These are phyloP conservation scores for Sungouiella thailandica DNA, from an alignment of 805 yeast genomes.

Conservation along the genomic window DNA sequence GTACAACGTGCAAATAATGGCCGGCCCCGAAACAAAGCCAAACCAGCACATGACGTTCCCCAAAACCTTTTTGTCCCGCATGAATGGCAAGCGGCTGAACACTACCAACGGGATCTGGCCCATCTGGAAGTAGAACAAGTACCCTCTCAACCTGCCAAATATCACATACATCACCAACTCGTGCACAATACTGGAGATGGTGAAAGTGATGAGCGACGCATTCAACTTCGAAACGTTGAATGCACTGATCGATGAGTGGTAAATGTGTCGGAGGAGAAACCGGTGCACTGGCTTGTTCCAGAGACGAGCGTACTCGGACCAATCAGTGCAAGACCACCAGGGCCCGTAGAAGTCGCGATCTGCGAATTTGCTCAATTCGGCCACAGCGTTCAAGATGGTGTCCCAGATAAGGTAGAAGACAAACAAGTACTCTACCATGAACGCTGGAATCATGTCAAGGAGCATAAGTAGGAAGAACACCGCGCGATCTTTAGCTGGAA, in stretches of 20 bases:
- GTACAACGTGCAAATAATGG: conserved; percentile 79
- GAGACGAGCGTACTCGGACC: conserved; percentile 88
- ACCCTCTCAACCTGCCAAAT: conserved; percentile 75
- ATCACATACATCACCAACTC: conserved; percentile 90
- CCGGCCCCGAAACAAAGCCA: conserved; percentile 87
- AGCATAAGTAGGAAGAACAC: conserved; percentile 52
- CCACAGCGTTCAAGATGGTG: conserved; percentile 81
- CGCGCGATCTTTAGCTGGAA: conserved; percentile 43
- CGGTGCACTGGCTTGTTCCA: conserved; percentile 96
- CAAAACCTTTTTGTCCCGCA: conserved; percentile 51
- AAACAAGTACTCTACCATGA: conserved; percentile 67
- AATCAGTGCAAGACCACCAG: conserved; percentile 96
- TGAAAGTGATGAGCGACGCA: conserved; percentile 76
- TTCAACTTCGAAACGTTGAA: conserved; percentile 55
- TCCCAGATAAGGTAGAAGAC: conserved; percentile 94
- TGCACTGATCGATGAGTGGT: conserved; percentile 82
- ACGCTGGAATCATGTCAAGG: conserved; percentile 75
- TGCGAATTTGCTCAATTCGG: conserved; percentile 80
- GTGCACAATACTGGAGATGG: conserved; percentile 78
- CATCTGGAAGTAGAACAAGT: conserved; percentile 78
- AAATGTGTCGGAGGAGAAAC: conserved; percentile 87
- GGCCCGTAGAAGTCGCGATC: conserved; percentile 92
- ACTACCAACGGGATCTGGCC: conserved; percentile 76
- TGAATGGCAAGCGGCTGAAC: conserved; percentile 52
- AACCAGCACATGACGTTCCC: conserved; percentile 89